Evolutionary conservation across 2,329 filamentous ascomycete genomes (phyloP), one percentile per base, ranked within the genome.

Genomic region (Aspergillus versicolor): DNA sequence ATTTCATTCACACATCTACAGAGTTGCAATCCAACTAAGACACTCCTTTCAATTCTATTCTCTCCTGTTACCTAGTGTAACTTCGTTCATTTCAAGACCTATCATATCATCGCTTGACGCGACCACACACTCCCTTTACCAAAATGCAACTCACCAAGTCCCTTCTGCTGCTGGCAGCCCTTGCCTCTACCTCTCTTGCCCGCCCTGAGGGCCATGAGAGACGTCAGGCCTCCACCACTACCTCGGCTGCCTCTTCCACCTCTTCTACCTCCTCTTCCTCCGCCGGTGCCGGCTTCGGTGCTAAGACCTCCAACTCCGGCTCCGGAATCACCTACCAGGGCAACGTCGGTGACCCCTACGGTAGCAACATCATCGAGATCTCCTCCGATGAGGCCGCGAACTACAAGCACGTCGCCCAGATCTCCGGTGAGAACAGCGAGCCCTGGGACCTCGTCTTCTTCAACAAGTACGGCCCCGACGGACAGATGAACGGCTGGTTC

Each of bases 351-450:
- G 67, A 57, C 45, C 74, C 74, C 22, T 75, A 71, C 61, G 73
- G 75, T 45, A 73, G 69, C 69, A 75, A 76, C 68, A 74, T 75
- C 52, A 69, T 75, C 57, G 56, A 72, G 24, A 64, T 78, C 52
- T 62, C 70, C 49, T 58, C 63, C 53, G 54, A 61, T 46, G 64
- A 71, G 1, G 71, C 69, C 51, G 51, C 51, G 41, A 54, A 58
- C 19, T 76, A 75, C 69, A 66, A 76, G 60, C 69, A 76, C 62
- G 73, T 75, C 17, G 65, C 67, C 11, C 57, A 74, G 54, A 64
- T 76, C 59, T 59, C 57, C 5, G 73, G 74, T 41, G 61, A 67
- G 43, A 67, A 69, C 61, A 61, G 61, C 21, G 70, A 73, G 5
- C 54, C 65, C 54, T 75, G 70, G 71, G 64, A 59, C n/a, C 65